Evolutionary conservation across 78 protist species (phyloP).

Genomic region (Dictyostelium capitatum): DNA sequence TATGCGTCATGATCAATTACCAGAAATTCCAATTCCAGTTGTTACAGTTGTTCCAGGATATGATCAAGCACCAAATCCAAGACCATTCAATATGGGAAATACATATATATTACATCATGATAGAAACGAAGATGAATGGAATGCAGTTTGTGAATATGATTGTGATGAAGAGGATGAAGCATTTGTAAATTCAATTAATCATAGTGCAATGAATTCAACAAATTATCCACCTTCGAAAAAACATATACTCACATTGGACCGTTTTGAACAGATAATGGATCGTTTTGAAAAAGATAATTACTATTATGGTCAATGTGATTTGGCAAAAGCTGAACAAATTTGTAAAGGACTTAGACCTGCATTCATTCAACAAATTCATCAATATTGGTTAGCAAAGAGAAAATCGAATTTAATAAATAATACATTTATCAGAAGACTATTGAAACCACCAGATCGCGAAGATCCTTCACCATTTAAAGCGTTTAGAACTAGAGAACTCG

Average conservation of each 20-base stretch:
- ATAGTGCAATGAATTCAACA: slow-evolving; percentile 1
- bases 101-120: slow-evolving; percentile 44
- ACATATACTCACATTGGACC: slow-evolving; percentile 1
- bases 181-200: slow-evolving; percentile 11
- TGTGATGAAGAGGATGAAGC: slow-evolving; percentile 50
- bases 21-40: slow-evolving; percentile 73
- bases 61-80: slow-evolving; percentile 35
- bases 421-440: slow-evolving; percentile 23
- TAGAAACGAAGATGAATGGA: slow-evolving; percentile 46
- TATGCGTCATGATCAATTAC: slow-evolving; percentile 24
- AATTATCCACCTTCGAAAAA: slow-evolving; percentile 19
- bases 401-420: not conserved
- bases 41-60: slow-evolving; percentile 54
- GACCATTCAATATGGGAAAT: not conserved
- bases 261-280: slow-evolving; percentile 40
- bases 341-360: slow-evolving; percentile 53
- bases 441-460: slow-evolving; percentile 75
- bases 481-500: slow-evolving; percentile 59
- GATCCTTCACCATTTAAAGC: slow-evolving; percentile 83
- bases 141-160: slow-evolving; percentile 44
- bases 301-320: slow-evolving; percentile 54
- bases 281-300: slow-evolving; percentile 57
- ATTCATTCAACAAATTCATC: not conserved
- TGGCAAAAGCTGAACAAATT: slow-evolving; percentile 36
- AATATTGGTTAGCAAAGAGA: slow-evolving; percentile 56